Base-by-base conservation (phyloP, 2,329 filamentous ascomycete genomes). In the Alternaria gaisen region DNA sequence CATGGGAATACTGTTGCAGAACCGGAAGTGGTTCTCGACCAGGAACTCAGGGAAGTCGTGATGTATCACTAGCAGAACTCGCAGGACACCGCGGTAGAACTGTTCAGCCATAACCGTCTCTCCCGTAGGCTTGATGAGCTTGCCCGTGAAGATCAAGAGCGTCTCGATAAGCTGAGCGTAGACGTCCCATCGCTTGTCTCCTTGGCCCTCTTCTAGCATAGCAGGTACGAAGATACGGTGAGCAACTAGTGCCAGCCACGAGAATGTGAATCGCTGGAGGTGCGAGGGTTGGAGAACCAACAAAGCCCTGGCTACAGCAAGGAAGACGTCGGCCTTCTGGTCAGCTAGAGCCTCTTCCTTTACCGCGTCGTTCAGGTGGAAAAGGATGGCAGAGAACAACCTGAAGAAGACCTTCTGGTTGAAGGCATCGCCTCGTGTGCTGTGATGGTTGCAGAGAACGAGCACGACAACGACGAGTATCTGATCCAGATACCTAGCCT, bases 21-120 rank as follows among this genome's bases (percentile, higher is more conserved):
- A 87, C 68, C 88, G 87, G 68, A 92, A 88, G 74, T 97, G 92
- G 77, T 97, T 93, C 70, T 94, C 92, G 6, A 92, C 91, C 42
- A 99, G 82, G 78, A 97, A 99, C 58, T 97, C 93, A 0, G 94
- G 91, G 79, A 93, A 98, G 77, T 99, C 95, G 74, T 98, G 95
- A 69, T 97, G 92, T 54, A 99, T 83, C 53, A 97, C 86, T 34
- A 97, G 83, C 56, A 98, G 82, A 61, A 97, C 87, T 73, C 96
- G 93, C 48, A 97, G 82, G 1, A 91, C 88, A 9, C 90, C 93
- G 62, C 92, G 90, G 77, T 97, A 97, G 63, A 97, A 87, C 56
- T 94, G 92, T 76, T 92, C 94, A 34, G 90, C 88, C 52, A 91
- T 85, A 34, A 87, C 83, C 4, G 89, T 84, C 16, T 93, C 85